These are phyloP conservation scores for Oryza australiensis DNA, from an alignment of 176 grass and related monocot species.

Conservation along the genomic window DNA sequence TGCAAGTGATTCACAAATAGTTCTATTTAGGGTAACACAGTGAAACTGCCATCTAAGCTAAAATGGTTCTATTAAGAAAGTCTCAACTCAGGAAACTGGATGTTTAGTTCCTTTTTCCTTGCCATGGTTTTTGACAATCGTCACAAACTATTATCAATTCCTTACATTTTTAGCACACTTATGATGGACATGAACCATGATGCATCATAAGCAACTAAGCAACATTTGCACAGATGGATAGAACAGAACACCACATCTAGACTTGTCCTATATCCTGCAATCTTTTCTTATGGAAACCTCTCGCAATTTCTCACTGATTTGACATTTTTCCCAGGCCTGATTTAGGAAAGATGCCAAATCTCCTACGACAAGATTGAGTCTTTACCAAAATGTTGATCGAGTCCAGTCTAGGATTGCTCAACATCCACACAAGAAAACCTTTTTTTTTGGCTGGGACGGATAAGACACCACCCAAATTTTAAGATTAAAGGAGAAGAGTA, in stretches of 20 bases:
- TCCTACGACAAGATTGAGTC: neutral
- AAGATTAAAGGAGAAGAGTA: too few relatives aligned
- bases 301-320: neutral
- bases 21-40: neutral
- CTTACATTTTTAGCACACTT: neutral
- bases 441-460: too few relatives aligned
- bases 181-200: neutral
- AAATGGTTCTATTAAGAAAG: neutral
- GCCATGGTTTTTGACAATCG: neutral
- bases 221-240: neutral
- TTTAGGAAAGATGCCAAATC: neutral
- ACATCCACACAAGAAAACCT: neutral
- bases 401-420: neutral
- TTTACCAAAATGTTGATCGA: neutral
- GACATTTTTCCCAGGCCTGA: neutral
- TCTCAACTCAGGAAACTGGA: neutral
- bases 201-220: neutral
- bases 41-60: neutral
- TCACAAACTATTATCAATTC: neutral
- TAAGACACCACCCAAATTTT: too few relatives aligned
- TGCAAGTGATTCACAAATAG: neutral
- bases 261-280: neutral
- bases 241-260: neutral
- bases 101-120: neutral
- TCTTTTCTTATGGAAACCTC: neutral